Conservation (phyloP, 306 rosid species). For the Vigna unguiculata region DNA sequence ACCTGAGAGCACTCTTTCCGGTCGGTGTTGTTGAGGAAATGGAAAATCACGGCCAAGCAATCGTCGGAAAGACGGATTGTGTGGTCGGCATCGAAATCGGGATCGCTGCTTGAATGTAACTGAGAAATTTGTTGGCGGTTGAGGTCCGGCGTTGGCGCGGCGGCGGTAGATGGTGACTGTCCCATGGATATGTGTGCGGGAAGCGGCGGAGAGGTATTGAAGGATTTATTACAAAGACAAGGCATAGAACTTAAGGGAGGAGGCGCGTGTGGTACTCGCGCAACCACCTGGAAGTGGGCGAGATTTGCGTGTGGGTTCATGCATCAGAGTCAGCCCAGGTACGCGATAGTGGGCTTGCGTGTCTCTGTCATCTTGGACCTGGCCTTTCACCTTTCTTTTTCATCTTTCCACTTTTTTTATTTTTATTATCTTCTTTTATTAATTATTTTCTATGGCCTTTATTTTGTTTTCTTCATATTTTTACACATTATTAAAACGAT, state of each 20-base stretch:
- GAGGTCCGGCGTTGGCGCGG: conserved; percentile 39
- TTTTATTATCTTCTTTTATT: neutral
- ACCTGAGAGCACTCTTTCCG: conserved; percentile 72
- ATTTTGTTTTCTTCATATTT: no score
- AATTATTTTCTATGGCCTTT: no score
- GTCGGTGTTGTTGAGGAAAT: conserved; percentile 63
- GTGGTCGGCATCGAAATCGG: conserved; percentile 35
- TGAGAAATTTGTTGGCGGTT: conserved; percentile 22
- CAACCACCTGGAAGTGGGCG: neutral
- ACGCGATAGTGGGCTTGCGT: conserved; percentile 35
- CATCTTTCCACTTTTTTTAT: neutral
- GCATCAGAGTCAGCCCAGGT: conserved; percentile 30
- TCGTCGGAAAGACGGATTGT: conserved; percentile 74
- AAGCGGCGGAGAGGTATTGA: neutral
- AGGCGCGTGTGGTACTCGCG: conserved; percentile 50
- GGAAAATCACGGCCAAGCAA: conserved; percentile 62
- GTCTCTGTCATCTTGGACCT: conserved; percentile 23
- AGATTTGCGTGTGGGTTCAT: conserved; percentile 20
- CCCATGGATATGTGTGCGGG: conserved; percentile 54
- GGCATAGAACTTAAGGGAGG: neutral
- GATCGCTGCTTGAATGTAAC: neutral
- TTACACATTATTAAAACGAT: neutral
- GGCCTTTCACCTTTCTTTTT: neutral
- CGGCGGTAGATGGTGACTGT: conserved; percentile 62
- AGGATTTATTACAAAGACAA: neutral